phyloP scores from a whole-genome alignment of 1,284 basidiomycete genomes.

The Ganoderma leucocontextum region DNA sequence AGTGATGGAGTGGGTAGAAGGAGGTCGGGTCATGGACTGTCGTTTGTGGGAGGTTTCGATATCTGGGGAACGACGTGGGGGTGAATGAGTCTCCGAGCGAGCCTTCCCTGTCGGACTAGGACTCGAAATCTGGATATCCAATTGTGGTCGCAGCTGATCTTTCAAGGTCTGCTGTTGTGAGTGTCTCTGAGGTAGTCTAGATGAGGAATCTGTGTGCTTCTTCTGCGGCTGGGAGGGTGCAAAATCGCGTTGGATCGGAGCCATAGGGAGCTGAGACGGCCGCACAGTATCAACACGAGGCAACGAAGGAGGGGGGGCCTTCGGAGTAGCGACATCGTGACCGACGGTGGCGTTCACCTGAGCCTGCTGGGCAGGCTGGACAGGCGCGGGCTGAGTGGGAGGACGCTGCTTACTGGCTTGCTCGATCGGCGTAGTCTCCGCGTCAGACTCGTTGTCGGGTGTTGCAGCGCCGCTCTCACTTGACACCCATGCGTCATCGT shows the following conservation, averaged over 20 bases:
- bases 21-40: constrained; percentile 60
- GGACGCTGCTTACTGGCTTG: constrained; percentile 27
- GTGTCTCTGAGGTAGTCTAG: constrained; percentile 21
- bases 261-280: constrained; percentile 37
- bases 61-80: constrained; percentile 47
- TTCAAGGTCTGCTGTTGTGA: not conserved
- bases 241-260: constrained; percentile 32
- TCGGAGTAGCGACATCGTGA: constrained; percentile 45
- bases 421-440: constrained; percentile 45
- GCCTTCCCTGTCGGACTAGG: constrained; percentile 42
- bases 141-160: constrained; percentile 34
- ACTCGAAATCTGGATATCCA: constrained; percentile 38
- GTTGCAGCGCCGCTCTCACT: constrained; percentile 78
- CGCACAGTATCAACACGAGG: constrained; percentile 46
- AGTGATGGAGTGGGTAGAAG: constrained; percentile 65
- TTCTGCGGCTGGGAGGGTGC: constrained; percentile 23
- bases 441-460: constrained; percentile 60
- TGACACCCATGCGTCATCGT: constrained; percentile 78
- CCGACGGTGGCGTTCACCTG: constrained; percentile 33
- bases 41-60: constrained; percentile 39
- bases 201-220: constrained; percentile 16
- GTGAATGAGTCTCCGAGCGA: constrained; percentile 52
- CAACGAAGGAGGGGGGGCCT: constrained; percentile 41
- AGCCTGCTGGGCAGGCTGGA: constrained; percentile 17
- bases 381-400: constrained; percentile 26